A percentile compares a stretch with the other conserved stretches of the same genome.
These are phyloP conservation scores for Elongisporangium undulatum DNA, from an alignment of 352 stramenopile species.

Conservation along the genomic window DNA sequence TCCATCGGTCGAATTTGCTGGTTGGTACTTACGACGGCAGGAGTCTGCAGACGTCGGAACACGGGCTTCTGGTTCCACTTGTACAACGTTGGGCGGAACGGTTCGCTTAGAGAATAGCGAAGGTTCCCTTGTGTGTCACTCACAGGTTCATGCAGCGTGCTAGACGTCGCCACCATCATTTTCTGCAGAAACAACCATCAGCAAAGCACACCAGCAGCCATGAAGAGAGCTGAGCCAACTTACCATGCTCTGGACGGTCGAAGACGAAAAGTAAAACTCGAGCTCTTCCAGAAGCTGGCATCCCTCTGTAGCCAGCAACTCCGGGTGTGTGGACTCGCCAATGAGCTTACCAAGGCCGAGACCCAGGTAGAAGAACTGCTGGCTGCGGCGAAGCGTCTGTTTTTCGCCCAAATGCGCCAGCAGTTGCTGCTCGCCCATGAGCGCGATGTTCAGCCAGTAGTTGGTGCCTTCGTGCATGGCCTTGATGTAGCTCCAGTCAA, in stretches of 20 bases:
- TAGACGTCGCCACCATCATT: slow-evolving; percentile 79
- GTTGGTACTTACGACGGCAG: slow-evolving; percentile 54
- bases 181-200: slow-evolving; percentile 32
- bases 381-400: slow-evolving; percentile 45
- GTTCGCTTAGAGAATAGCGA: slow-evolving; percentile 41
- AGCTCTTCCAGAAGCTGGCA: slow-evolving; percentile 84
- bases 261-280: slow-evolving; percentile 79
- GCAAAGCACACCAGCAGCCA: not conserved
- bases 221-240: not conserved
- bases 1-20: slow-evolving; percentile 2
- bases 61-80: slow-evolving; percentile 85
- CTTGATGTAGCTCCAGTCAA: slow-evolving; percentile 81
- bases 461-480: slow-evolving; percentile 74
- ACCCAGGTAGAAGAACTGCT: slow-evolving; percentile 80
- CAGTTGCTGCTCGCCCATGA: slow-evolving; percentile 64
- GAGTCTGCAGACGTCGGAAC: slow-evolving; percentile 65
- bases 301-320: slow-evolving; percentile 63
- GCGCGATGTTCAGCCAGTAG: slow-evolving; percentile 79
- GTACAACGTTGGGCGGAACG: slow-evolving; percentile 61
- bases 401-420: slow-evolving; percentile 57
- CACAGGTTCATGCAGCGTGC: slow-evolving; percentile 52
- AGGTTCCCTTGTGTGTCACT: slow-evolving; percentile 26
- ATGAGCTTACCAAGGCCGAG: slow-evolving; percentile 65
- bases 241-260: slow-evolving; percentile 77
- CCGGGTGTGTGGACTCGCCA: slow-evolving; percentile 39